Conservation (phyloP, 371 early-diverging fungal species). For the Apophysomyces elegans region DNA sequence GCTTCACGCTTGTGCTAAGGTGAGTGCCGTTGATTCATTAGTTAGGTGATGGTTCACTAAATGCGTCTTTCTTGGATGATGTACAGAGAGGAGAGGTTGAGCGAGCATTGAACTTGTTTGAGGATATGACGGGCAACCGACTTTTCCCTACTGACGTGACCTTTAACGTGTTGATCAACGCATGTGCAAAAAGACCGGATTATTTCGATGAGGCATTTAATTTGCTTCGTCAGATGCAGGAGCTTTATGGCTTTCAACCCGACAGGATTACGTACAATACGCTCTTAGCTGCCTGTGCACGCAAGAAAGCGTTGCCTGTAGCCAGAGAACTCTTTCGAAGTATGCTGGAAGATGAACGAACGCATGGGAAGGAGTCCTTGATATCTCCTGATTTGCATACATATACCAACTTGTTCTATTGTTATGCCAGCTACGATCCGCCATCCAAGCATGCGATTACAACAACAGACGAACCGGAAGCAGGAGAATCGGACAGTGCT, state of each 20-base stretch:
- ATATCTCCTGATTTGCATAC: conserved; percentile 61
- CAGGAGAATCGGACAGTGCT: conserved; percentile 14
- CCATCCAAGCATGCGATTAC: conserved; percentile 11
- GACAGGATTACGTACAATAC: conserved; percentile 82
- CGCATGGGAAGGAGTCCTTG: conserved; percentile 24
- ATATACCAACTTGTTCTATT: conserved; percentile 69
- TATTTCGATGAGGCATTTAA: conserved; percentile 83
- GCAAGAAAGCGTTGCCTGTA: conserved; percentile 61
- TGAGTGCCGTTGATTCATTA: conserved; percentile 17
- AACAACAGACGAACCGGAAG: conserved; percentile 14
- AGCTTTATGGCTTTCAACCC: conserved; percentile 77
- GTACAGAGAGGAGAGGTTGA: conserved; percentile 71
- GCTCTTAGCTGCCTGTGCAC: conserved; percentile 76
- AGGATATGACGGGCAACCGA: conserved; percentile 74
- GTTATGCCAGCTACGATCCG: conserved; percentile 59
- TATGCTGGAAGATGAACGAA: conserved; percentile 51
- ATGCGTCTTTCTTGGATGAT: neutral
- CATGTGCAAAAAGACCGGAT: conserved; percentile 81
- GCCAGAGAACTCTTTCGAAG: conserved; percentile 66
- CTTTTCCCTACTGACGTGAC: conserved; percentile 82
- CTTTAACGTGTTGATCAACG: conserved; percentile 85
- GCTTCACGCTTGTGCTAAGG: conserved; percentile 90
- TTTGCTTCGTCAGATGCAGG: conserved; percentile 83
- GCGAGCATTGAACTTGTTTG: conserved; percentile 80
- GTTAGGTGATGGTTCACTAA: neutral